A percentile compares a stretch with the other conserved stretches of the same genome.
Evolutionary conservation across 768 basidiomycete species (phyloP).

Genomic region (Boletus sp.): DNA sequence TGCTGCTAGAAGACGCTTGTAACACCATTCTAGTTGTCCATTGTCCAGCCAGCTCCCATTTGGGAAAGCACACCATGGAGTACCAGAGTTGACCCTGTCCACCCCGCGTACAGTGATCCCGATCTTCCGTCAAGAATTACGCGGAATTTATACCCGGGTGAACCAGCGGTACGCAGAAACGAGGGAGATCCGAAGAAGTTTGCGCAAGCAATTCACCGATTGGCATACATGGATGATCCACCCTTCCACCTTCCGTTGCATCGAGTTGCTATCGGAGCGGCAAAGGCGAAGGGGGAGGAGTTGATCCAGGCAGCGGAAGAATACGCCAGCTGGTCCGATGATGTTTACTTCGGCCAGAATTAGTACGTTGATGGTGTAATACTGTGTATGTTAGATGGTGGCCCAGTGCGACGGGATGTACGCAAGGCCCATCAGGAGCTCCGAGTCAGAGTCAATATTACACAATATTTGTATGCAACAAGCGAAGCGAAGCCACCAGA

Average conservation of each 20-base stretch:
- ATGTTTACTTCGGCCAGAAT: conserved; percentile 19
- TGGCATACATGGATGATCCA: conserved; percentile 23
- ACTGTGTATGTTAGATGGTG: too few species aligned
- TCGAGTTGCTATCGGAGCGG: conserved; percentile 20
- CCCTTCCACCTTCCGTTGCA: conserved; percentile 28
- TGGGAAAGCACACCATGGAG: conserved; percentile 12
- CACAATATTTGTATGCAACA: too few species aligned
- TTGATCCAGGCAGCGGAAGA: conserved; percentile 23
- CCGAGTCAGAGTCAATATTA: too few species aligned
- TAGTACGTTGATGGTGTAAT: background rate
- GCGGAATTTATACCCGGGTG: conserved; percentile 11
- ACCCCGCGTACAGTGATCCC: conserved; percentile 21
- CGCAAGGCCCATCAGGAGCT: too few species aligned
- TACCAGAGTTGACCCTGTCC: conserved; percentile 7
- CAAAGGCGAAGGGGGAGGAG: conserved; percentile 21
- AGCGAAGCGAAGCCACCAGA: too few species aligned
- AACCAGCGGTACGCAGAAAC: background rate
- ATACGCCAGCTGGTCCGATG: conserved; percentile 29
- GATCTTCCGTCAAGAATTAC: conserved; percentile 15
- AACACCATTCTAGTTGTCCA: conserved; percentile 17
- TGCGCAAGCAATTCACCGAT: conserved; percentile 16
- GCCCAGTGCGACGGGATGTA: too few species aligned
- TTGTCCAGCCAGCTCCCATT: conserved; percentile 26
- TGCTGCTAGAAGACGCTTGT: background rate
- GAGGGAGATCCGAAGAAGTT: conserved; percentile 26